Percentiles rank a stretch among this genome's conserved stretches.
Conservation (phyloP, 1,284 basidiomycete genomes). For the Rhodotorula sp. region DNA sequence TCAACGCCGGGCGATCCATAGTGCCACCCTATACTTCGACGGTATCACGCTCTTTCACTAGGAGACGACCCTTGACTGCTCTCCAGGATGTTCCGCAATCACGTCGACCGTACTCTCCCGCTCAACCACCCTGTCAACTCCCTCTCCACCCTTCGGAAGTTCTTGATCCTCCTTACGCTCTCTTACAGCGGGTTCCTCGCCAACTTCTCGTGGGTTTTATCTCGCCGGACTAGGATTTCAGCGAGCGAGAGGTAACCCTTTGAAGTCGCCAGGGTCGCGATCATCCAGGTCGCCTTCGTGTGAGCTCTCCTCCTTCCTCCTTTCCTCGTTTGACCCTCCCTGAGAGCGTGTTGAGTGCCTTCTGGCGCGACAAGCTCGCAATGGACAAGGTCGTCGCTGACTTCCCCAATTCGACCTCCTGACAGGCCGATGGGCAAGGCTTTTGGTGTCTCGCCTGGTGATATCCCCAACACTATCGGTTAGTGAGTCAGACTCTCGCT, state of each 20-base stretch:
- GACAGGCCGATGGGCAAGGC: slow-evolving; percentile 42
- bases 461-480: slow-evolving; percentile 49
- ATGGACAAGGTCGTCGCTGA: background rate
- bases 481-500: slow-evolving; percentile 23
- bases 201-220: slow-evolving; percentile 40
- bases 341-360: too few relatives aligned
- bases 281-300: slow-evolving; percentile 24
- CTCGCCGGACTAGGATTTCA: background rate
- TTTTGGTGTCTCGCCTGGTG: slow-evolving; percentile 42
- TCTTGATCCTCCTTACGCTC: slow-evolving; percentile 44
- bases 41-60: background rate
- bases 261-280: slow-evolving; percentile 21
- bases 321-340: too few relatives aligned
- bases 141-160: slow-evolving; percentile 45
- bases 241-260: background rate
- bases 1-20: too few relatives aligned
- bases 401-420: background rate
- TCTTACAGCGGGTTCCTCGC: slow-evolving; percentile 41
- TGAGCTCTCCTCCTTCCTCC: background rate
- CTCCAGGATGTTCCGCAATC: background rate
- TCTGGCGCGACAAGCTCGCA: too few relatives aligned
- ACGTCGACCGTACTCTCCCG: background rate
- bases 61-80: too few relatives aligned
- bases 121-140: slow-evolving; percentile 45
- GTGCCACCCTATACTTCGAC: too few relatives aligned